These are phyloP conservation scores for Fusarium algeriense DNA, from an alignment of 2,329 filamentous ascomycete species.

Conservation along the genomic window DNA sequence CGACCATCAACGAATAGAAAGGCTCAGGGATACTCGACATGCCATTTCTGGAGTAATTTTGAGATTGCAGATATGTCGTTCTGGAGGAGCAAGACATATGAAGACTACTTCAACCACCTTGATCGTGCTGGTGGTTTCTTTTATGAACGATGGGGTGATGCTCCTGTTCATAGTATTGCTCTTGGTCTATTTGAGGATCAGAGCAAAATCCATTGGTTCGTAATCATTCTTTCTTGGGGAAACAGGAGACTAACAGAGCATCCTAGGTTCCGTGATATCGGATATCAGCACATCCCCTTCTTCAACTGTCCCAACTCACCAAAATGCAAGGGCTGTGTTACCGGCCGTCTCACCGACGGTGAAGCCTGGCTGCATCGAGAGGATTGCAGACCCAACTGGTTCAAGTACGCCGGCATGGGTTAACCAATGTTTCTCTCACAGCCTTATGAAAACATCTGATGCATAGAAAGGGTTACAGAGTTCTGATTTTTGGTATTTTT, in stretches of 20 bases:
- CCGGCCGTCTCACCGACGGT: conserved; percentile 89
- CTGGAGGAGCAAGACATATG: conserved; percentile 90
- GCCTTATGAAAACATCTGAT: conserved; percentile 20
- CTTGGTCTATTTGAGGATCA: conserved; percentile 92
- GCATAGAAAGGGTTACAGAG: conserved; percentile 19
- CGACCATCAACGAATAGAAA: conserved; percentile 83
- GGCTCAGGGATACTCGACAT: conserved; percentile 95
- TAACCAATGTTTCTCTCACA: conserved; percentile 51
- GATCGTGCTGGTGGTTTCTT: conserved; percentile 98
- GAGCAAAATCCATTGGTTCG: conserved; percentile 91
- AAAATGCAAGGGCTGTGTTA: conserved; percentile 90
- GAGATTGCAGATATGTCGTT: conserved; percentile 95
- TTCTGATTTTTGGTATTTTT: conserved; percentile 22
- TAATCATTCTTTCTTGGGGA: conserved; percentile 24
- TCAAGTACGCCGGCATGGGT: conserved; percentile 90
- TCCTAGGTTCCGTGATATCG: conserved; percentile 95
- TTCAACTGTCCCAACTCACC: conserved; percentile 98
- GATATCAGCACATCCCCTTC: conserved; percentile 97
- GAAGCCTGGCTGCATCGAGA: conserved; percentile 87
- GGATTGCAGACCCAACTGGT: conserved; percentile 96
- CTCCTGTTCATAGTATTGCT: conserved; percentile 94
- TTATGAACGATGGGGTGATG: conserved; percentile 98
- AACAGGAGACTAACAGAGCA: conserved; percentile 3
- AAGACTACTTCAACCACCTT: conserved; percentile 96
- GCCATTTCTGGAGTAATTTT: conserved; percentile 99